A percentile compares a stretch with the other conserved stretches of the same genome.
These are phyloP conservation scores for Fusarium graminum DNA, from an alignment of 2,329 filamentous ascomycete species.

Conservation along the genomic window DNA sequence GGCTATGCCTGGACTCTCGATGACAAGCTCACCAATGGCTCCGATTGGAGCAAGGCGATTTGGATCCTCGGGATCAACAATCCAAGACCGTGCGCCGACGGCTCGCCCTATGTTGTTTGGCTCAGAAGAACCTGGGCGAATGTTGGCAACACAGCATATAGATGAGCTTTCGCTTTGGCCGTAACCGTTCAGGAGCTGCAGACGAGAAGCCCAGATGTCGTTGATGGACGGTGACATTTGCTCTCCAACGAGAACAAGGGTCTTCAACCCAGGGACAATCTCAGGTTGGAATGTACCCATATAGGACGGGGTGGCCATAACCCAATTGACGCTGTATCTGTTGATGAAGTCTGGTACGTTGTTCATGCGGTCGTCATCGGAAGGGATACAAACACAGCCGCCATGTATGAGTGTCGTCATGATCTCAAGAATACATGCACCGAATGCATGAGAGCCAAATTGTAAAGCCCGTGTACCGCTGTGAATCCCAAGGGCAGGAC, in stretches of 20 bases:
- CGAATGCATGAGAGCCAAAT: conserved; percentile 41
- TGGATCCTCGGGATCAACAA: conserved; percentile 24
- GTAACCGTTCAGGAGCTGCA: conserved; percentile 57
- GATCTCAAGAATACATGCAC: conserved; percentile 30
- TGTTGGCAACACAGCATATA: conserved; percentile 9
- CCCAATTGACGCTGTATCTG: conserved; percentile 18
- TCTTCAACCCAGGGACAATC: conserved; percentile 1
- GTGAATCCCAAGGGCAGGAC: neutral
- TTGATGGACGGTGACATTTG: conserved; percentile 15
- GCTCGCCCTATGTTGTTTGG: conserved; percentile 29
- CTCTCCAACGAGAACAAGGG: conserved; percentile 9
- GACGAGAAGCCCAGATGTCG: neutral
- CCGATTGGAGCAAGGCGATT: conserved; percentile 25
- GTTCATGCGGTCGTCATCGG: conserved; percentile 42
- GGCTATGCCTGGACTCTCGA: conserved; percentile 43
- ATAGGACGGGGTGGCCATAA: conserved; percentile 35
- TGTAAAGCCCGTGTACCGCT: conserved; percentile 27
- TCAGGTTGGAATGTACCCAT: conserved; percentile 11
- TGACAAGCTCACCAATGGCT: conserved; percentile 34
- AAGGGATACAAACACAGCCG: conserved; percentile 40
- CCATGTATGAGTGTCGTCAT: conserved; percentile 28
- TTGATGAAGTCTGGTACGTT: conserved; percentile 33
- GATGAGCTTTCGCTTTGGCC: conserved; percentile 49
- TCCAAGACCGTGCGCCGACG: conserved; percentile 27
- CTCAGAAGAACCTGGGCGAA: neutral